Base-by-base conservation (phyloP, 441 rosid genomes). In the Erodium moschatum region DNA sequence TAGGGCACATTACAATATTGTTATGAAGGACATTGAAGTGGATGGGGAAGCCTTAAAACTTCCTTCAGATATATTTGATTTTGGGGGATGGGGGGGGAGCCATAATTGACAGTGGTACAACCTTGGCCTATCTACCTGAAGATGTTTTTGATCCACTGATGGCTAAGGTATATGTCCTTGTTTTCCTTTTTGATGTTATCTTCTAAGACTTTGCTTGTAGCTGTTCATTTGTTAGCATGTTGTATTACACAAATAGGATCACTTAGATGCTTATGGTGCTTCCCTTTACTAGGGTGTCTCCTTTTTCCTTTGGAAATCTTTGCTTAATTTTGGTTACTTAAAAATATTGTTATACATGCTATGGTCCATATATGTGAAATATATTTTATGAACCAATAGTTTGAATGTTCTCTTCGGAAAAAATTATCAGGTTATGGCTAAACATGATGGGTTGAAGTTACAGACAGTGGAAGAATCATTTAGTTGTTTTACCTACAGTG, bases 41-140 rank as follows among this genome's bases (percentile, higher is more conserved):
- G 97, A 86, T 69, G 83, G 75, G 74, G 38, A 66, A 69, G 74
- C 76, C 73, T 73, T 91, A 71, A 64, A 83, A 35, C 77, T 89
- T 77, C 82, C 95, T 35, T 71, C 88, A 66, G 82, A 81, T 79
- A 48, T 75, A 29, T 83, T 88, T 76, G 85, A 78, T 58, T 48
- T 76, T 19, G 88, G 87, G 73, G 73, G 81, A 3, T 52, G 77
- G 56, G 31, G 87, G 68, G 70, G 95, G 88, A 80, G 82, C 96
- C n/a, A 88, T 93, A 77, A 76, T 93, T 38, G 98, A 91, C 69
- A 89, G 97, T 73, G 98, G 98, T 71, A 93, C 98, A 64, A 89
- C 97, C 69, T 76, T 93, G 80, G 88, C 92, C 69, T 93, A 89
- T 82, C 86, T 93, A 74, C 97, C 98, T 3, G 72, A 69, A 5